Conservation (phyloP, 2,329 filamentous ascomycete genomes). For the Clathrospora elynae region DNA sequence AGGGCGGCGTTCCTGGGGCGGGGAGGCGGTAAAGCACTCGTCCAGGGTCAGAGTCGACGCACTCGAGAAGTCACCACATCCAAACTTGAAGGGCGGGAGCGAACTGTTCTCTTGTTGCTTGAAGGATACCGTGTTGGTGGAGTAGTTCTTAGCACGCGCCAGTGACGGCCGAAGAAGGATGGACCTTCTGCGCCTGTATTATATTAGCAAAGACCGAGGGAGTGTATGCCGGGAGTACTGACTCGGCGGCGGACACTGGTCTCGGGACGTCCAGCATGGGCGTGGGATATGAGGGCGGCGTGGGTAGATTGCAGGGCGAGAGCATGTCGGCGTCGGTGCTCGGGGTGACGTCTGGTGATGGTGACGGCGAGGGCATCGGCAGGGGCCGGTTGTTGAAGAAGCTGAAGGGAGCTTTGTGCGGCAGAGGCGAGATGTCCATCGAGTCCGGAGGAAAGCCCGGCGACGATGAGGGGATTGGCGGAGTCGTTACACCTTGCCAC, state of each 20-base stretch:
- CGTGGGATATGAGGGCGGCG: conserved; percentile 33
- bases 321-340: conserved; percentile 54
- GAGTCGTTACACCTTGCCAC: conserved; percentile 76
- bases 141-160: conserved; percentile 74
- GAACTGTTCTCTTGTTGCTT: conserved; percentile 66
- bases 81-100: conserved; percentile 76
- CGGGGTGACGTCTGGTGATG: conserved; percentile 63
- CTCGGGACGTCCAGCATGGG: conserved; percentile 40
- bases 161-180: conserved; percentile 74
- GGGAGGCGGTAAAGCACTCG: conserved; percentile 82
- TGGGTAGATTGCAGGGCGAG: conserved; percentile 42
- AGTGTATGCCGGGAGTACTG: conserved; percentile 20
- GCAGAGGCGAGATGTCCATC: conserved; percentile 94
- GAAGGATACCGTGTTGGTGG: conserved; percentile 67
- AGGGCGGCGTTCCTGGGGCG: conserved; percentile 70
- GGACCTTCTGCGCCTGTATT: conserved; percentile 41
- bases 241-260: conserved; percentile 47
- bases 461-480: conserved; percentile 82
- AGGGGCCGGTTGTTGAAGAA: conserved; percentile 66
- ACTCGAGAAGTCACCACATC: conserved; percentile 56
- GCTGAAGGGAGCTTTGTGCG: conserved; percentile 75
- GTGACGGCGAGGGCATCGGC: conserved; percentile 73
- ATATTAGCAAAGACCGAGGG: conserved; percentile 24
- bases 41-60: conserved; percentile 71
- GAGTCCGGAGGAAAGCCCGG: conserved; percentile 72